Percentiles rank a stretch among this genome's conserved stretches.
phyloP scores from a whole-genome alignment of 2,329 filamentous ascomycete species.

The Cladosporium sp. region DNA sequence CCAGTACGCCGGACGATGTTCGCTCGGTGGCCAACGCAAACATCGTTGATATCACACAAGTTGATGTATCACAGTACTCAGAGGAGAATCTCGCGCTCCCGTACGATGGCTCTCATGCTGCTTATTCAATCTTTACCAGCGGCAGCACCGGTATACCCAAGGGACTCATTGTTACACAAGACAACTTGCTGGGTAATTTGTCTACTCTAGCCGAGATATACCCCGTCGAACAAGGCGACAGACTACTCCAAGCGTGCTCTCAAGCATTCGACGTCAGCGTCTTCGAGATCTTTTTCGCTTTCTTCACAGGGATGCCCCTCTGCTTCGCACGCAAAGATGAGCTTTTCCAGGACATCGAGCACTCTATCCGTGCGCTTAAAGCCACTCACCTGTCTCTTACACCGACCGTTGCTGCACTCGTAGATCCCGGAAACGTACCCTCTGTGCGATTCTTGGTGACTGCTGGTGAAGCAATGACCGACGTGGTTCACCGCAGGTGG shows the following conservation, averaged over 20 bases:
- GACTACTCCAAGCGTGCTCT: conserved; percentile 78
- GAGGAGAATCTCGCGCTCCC: conserved; percentile 34
- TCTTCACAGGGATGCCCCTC: conserved; percentile 72
- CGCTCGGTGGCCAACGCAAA: conserved; percentile 11
- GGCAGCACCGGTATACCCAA: conserved; percentile 80
- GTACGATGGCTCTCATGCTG: conserved; percentile 36
- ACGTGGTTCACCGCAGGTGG: conserved; percentile 68
- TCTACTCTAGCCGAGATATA: conserved; percentile 63
- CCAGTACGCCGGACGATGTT: conserved; percentile 13
- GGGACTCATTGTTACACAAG: conserved; percentile 71
- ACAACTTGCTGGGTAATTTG: conserved; percentile 75
- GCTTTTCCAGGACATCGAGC: conserved; percentile 68
- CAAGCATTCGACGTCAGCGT: conserved; percentile 84
- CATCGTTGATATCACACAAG: conserved; percentile 24
- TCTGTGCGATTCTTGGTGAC: conserved; percentile 72
- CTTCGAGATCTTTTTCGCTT: conserved; percentile 86
- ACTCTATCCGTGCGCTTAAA: conserved; percentile 56
- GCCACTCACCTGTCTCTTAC: conserved; percentile 83
- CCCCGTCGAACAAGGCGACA: conserved; percentile 49
- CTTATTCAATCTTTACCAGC: conserved; percentile 76
- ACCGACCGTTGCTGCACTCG: conserved; percentile 75
- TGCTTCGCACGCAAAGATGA: conserved; percentile 72
- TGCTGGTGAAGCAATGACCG: conserved; percentile 74
- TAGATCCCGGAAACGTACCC: conserved; percentile 65
- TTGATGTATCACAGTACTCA: conserved; percentile 31